phyloP scores from a whole-genome alignment of 108 stramenopile species.

The Asterionellopsis glacialis region DNA sequence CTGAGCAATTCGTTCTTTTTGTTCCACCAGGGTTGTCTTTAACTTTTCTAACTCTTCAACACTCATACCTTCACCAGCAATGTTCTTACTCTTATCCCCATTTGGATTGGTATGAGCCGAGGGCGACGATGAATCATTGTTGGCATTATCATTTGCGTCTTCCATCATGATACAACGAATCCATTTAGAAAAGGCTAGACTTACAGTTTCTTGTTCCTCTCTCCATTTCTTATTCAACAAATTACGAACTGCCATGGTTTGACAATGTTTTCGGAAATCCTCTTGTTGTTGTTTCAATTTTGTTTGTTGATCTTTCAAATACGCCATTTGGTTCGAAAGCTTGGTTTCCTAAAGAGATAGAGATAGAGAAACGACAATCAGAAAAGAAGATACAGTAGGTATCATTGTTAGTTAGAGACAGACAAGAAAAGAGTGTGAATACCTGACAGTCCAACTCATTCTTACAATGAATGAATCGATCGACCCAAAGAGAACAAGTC shows the following conservation, averaged over 20 bases:
- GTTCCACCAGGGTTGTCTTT: neutral
- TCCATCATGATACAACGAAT: neutral
- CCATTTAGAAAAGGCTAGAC: neutral
- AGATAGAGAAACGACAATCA: too few relatives aligned
- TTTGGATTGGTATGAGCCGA: neutral
- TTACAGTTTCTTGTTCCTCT: neutral
- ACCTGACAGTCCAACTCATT: too few relatives aligned
- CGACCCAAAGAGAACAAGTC: too few relatives aligned
- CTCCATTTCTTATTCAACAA: neutral
- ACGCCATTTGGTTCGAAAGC: neutral
- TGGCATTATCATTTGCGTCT: neutral
- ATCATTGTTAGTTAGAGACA: too few relatives aligned
- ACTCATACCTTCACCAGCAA: too few relatives aligned
- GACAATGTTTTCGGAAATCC: slow-evolving; percentile 1
- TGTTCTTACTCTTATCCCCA: too few relatives aligned
- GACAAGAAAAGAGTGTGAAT: too few relatives aligned
- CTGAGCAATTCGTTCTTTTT: neutral
- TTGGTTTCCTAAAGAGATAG: neutral
- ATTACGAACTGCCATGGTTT: neutral
- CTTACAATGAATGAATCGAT: too few relatives aligned
- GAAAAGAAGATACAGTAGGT: too few relatives aligned
- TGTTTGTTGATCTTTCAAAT: neutral
- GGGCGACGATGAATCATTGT: neutral
- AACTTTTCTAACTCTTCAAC: too few relatives aligned
- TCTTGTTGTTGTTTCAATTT: neutral